Base-by-base conservation (phyloP, 179 eudicot species). In the Silene noctiflora region DNA sequence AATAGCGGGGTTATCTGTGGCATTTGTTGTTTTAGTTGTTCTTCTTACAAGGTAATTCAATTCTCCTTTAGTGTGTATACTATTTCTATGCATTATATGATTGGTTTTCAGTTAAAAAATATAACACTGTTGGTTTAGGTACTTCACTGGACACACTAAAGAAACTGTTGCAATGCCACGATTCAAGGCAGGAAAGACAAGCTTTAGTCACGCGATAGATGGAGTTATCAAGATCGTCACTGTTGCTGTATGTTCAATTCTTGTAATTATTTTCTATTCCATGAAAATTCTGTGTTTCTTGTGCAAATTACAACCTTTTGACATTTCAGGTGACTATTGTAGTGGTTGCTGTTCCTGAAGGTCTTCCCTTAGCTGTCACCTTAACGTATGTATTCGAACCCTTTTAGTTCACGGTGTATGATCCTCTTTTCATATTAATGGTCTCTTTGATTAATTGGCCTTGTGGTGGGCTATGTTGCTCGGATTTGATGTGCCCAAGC, bases 281-380 rank as follows among this genome's bases (percentile, higher is more conserved):
- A 55, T 68, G 48, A 20, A 42, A 66, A n/a, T 7, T 7, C 42
- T 59, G 48, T 56, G 22, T 80, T 4, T 27, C 17, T 74, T 39
- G 27, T 58, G 35, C 24, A 42, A 9, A 55, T 77, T 62, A 65
- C 72, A 24, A 53, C 27, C 56, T 64, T 16, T 42, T 46, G 72
- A 69, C 74, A 13, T 70, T 87, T 4, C 87, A 94, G 98, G 98
- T 92, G 69, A 94, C 97, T 58, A 94, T 94, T 75, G 98, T 94
- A 27, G 97, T 94, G 71, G 97, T 94, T 79, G 97, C 97, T 65
- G 97, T 94, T 67, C 98, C 98, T 22, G 98, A 94, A 87, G 98
- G 98, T 69, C 98, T 94, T 80, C 97, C 98, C n/a, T 87, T 94
- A 69, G 98, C 98, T 71, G 98, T 94, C 66, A 94, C 98, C 25